Evolutionary conservation across 2,329 filamentous ascomycete genomes (phyloP), one percentile per base, ranked within the genome.

Genomic region (Lizonia empirigonia): DNA sequence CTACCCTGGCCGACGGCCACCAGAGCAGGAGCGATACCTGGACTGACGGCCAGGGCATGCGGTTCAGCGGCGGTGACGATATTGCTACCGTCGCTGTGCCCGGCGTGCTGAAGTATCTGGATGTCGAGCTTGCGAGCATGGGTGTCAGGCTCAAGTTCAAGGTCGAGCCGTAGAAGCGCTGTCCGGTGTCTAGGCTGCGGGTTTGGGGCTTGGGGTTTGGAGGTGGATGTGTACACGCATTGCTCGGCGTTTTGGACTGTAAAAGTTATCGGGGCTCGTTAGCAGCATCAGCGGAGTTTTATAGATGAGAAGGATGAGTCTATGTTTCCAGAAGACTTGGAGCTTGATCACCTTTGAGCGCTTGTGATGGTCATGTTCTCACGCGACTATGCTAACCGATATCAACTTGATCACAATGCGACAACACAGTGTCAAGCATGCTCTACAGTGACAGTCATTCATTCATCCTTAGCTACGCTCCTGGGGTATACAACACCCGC

Each of bases 81-180:
- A 94, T 94, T 3, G 94, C 92, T 3, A 81, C 94, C 59, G 91
- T 99, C 27, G 92, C 91, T 45, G 90, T 99, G 13, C 94, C 94
- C 0, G 93, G 92, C 58, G 94, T 96, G 46, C 77, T 99, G 73
- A 91, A 90, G 76, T 97, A 89, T 78, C 77, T 99, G 60, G 94
- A 99, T 76, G 92, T 96, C 16, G 94, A 99, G 76, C 78, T 99
- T 64, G 90, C 92, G 27, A 91, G 91, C 48, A 99, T 99, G 94
- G 94, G 94, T 44, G 87, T 99, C 45, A 88, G 91, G 77, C 84
- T 99, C 77, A 96, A 91, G 80, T 97, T 96, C 71, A 87, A 88
- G 73, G 88, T 97, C 35, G 78, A 80, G 36, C 78, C 77, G 32
- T 80, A 48, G 18, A n/a, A 5, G 19, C 12, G 13, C 13, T 29